Evolutionary conservation across 179 eudicot genomes (phyloP), one percentile per base, ranked within the genome.

Genomic region (Carnegiea gigantea): DNA sequence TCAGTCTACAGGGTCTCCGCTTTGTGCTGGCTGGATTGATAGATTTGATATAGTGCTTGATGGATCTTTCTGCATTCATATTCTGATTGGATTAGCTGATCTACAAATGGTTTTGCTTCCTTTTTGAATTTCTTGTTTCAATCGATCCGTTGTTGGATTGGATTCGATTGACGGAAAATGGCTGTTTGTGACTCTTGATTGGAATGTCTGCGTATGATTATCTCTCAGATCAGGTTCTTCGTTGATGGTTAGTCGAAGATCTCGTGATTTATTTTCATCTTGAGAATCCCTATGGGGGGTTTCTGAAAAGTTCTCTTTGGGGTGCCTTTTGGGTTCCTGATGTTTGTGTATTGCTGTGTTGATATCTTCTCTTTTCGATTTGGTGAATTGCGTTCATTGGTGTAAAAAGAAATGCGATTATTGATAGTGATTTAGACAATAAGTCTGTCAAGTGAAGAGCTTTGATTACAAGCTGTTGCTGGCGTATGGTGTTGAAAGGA

Each of bases 121-220:
- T 12, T 49, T 51, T 18, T 33, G 10, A 17, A 3, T 23, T 33
- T 48, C 72, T 54, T 0, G 36, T n/a, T 77, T 84, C 75, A 77
- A 71, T 73, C 49, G 83, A 84, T 77, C 80, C 28, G 43, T n/a
- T 80, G 7, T 76, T 57, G 26, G 48, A 40, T 76, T 54, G 46
- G 65, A 76, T 76, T 51, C 26, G 44, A 76, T 76, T 76, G 24
- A 8, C 15, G 21, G 67, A 30, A 48, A 26, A 46, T 64, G 18
- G 7, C n/a, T 15, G 64, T 53, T 76, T 18, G 11, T 77, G 15
- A 38, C 67, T 18, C 15, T n/a, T 15, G 54, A n/a, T 62, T 71
- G 44, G 10, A 38, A 5, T 71, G 23, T 71, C 77, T 74, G 36
- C 38, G 0, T 49, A 10, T 75, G 40, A 75, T 49, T 75, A 33